These are phyloP conservation scores for Periconia digitata DNA, from an alignment of 2,329 filamentous ascomycete species.

Conservation along the genomic window DNA sequence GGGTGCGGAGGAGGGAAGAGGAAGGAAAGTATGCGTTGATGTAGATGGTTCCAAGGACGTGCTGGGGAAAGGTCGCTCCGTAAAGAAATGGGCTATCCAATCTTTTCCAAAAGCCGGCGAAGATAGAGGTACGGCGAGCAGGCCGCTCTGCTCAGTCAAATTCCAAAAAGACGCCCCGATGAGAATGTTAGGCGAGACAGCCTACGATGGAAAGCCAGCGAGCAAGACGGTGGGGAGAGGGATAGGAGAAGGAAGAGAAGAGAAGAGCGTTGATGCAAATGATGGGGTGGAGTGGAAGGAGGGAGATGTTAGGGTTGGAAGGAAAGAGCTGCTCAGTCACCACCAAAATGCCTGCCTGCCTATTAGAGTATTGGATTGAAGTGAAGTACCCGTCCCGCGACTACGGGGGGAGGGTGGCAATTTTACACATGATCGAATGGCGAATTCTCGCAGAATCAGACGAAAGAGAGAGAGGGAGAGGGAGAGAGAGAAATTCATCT, in stretches of 20 bases:
- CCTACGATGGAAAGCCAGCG: conserved; percentile 3
- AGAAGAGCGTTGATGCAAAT: no score
- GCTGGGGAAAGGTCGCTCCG: background rate
- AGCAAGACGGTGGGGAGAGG: conserved; percentile 3
- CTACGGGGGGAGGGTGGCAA: no score
- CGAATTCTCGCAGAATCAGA: no score
- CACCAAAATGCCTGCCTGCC: no score
- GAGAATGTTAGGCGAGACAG: conserved; percentile 16
- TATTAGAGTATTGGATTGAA: no score
- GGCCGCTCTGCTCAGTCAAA: conserved; percentile 6
- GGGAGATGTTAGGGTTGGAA: background rate
- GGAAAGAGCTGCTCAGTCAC: no score
- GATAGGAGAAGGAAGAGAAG: background rate
- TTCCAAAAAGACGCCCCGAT: conserved; percentile 6
- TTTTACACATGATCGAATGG: no score
- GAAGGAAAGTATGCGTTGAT: conserved; percentile 5
- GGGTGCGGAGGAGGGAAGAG: background rate
- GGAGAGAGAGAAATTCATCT: no score
- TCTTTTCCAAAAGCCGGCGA: conserved; percentile 3
- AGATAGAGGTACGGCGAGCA: background rate
- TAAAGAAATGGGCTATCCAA: conserved; percentile 8
- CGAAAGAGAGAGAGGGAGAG: no score
- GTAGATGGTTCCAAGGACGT: conserved; percentile 4
- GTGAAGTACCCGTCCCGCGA: no score
- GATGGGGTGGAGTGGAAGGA: background rate